phyloP scores from a whole-genome alignment of 768 basidiomycete genomes.

The Boletus subparvulus region DNA sequence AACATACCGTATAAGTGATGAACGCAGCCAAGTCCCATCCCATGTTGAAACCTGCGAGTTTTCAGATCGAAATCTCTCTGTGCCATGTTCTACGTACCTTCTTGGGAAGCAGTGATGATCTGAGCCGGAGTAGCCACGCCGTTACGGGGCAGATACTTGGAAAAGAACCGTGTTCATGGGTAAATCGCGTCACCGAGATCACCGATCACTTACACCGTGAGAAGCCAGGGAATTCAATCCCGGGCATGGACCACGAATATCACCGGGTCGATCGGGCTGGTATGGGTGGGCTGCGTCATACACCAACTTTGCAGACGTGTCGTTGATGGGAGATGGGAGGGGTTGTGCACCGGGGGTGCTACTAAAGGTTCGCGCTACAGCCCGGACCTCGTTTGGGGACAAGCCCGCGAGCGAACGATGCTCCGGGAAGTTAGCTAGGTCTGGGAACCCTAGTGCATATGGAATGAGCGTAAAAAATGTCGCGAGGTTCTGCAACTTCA shows the following conservation, averaged over 20 bases:
- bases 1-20: slow-evolving; percentile 21
- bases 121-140: slow-evolving; percentile 24
- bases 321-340: slow-evolving; percentile 21
- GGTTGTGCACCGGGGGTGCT: slow-evolving; percentile 25
- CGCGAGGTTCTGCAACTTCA: slow-evolving; percentile 9
- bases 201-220: slow-evolving; percentile 23
- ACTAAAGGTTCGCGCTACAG: slow-evolving; percentile 12
- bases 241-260: slow-evolving; percentile 27
- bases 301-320: slow-evolving; percentile 26
- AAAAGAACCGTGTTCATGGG: not conserved
- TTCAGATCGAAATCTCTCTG: not conserved
- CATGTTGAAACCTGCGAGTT: slow-evolving; percentile 23
- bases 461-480: slow-evolving; percentile 4
- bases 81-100: slow-evolving; percentile 6
- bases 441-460: slow-evolving; percentile 9
- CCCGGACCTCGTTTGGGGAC: slow-evolving; percentile 14
- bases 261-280: slow-evolving; percentile 10
- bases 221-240: slow-evolving; percentile 27
- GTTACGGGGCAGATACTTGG: slow-evolving; percentile 18
- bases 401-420: slow-evolving; percentile 24
- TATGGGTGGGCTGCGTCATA: slow-evolving; percentile 21
- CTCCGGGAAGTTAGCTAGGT: slow-evolving; percentile 16
- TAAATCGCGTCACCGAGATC: not conserved
- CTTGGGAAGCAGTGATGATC: slow-evolving; percentile 25
- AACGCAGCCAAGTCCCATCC: slow-evolving; percentile 21